Evolutionary conservation across 768 basidiomycete genomes (phyloP).

Genomic region (Suillus luteus): DNA sequence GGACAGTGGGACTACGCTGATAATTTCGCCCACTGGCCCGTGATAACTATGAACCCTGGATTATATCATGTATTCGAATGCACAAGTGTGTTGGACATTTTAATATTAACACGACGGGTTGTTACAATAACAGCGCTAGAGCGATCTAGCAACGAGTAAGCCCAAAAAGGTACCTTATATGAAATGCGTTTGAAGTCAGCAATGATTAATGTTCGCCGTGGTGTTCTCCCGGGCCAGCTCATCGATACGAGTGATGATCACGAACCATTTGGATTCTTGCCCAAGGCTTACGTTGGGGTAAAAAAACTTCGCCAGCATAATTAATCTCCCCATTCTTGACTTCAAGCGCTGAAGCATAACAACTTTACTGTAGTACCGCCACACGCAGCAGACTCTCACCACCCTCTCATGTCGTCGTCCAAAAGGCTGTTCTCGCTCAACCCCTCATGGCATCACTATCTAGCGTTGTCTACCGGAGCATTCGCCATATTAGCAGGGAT

Average conservation of each 20-base stretch:
- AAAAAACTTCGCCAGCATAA: not conserved
- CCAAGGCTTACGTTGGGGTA: not conserved
- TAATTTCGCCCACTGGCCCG: not conserved
- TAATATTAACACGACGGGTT: not conserved
- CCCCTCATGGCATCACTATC: slow-evolving; percentile 53
- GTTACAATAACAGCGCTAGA: not conserved
- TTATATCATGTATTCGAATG: not conserved
- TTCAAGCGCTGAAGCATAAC: not conserved
- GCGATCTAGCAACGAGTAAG: not conserved
- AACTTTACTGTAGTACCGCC: not conserved
- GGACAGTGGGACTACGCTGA: slow-evolving; percentile 8
- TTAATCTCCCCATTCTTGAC: not conserved
- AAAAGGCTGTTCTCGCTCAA: slow-evolving; percentile 39
- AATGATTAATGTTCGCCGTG: not conserved
- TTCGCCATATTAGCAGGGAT: slow-evolving; percentile 48
- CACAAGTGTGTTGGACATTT: not conserved
- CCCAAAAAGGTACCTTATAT: not conserved
- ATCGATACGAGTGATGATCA: not conserved
- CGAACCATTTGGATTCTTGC: not conserved
- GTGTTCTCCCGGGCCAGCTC: not conserved
- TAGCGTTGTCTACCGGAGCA: slow-evolving; percentile 40
- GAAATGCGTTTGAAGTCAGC: not conserved
- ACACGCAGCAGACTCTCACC: slow-evolving; percentile 9
- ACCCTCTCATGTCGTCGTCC: slow-evolving; percentile 24
- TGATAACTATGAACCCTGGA: not conserved